A percentile compares a stretch with the other conserved stretches of the same genome.
These are phyloP conservation scores for Aspergillus carlsbadensis DNA, from an alignment of 495 filamentous ascomycete genomes.

Conservation along the genomic window DNA sequence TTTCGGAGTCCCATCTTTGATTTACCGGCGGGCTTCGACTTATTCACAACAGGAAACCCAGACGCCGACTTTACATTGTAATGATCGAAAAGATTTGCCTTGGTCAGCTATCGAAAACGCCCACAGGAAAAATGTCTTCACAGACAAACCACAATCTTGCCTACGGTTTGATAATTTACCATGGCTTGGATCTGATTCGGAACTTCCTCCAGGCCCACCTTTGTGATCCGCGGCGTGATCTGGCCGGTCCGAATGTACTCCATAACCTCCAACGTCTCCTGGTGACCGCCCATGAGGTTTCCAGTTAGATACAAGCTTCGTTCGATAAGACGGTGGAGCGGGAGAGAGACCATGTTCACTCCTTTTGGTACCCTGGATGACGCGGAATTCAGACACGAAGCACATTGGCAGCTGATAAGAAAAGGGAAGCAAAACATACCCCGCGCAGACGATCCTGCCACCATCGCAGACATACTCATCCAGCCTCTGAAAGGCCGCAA, in stretches of 20 bases:
- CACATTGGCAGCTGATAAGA: too few relatives aligned
- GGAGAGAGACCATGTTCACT: background rate
- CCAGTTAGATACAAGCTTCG: background rate
- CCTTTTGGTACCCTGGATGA: background rate
- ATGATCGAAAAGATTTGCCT: too few relatives aligned
- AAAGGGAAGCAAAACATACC: too few relatives aligned
- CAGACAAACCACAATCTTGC: too few relatives aligned
- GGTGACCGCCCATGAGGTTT: background rate
- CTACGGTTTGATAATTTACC: too few relatives aligned
- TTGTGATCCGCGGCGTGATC: background rate
- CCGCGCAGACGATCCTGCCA: background rate
- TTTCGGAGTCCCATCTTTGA: too few relatives aligned
- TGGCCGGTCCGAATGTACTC: background rate
- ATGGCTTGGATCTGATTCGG: too few relatives aligned
- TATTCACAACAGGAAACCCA: too few relatives aligned
- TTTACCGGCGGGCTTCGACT: too few relatives aligned
- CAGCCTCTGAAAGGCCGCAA: background rate
- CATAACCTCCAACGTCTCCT: background rate
- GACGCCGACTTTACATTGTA: too few relatives aligned
- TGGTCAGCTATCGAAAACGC: too few relatives aligned
- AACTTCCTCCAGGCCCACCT: background rate
- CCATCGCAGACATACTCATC: conserved; percentile 1
- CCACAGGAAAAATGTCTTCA: too few relatives aligned
- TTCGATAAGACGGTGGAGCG: background rate
- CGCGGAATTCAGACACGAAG: background rate